Conservation (phyloP, 2,329 filamentous ascomycete species). For the Paraphoma sp. region DNA sequence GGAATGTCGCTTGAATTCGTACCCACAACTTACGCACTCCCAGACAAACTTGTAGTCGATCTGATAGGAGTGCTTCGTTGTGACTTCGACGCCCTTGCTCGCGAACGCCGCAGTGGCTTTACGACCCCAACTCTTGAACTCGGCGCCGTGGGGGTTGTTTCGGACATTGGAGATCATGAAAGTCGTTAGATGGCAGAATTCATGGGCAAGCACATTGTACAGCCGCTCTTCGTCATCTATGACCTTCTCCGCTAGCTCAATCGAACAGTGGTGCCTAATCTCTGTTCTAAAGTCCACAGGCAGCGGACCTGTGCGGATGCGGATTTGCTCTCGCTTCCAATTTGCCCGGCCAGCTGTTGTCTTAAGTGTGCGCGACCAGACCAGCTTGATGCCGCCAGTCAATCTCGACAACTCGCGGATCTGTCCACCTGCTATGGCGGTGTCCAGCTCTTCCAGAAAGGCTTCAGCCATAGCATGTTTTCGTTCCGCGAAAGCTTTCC, state of each 20-base stretch:
- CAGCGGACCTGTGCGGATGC: conserved; percentile 34
- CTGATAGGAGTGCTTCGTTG: conserved; percentile 86
- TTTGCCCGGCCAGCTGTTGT: conserved; percentile 73
- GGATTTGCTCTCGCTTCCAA: conserved; percentile 55
- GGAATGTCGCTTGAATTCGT: conserved; percentile 82
- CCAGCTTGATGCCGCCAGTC: conserved; percentile 73
- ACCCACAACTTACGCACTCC: conserved; percentile 73
- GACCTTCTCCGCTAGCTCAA: conserved; percentile 89
- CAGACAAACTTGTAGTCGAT: conserved; percentile 95
- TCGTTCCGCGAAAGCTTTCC: conserved; percentile 65
- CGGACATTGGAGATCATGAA: conserved; percentile 83
- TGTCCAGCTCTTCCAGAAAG: conserved; percentile 75
- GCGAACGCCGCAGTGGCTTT: conserved; percentile 65
- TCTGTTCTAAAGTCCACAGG: conserved; percentile 32
- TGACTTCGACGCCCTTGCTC: conserved; percentile 73
- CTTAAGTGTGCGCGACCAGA: conserved; percentile 80
- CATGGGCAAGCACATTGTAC: conserved; percentile 91
- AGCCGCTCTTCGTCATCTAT: conserved; percentile 77
- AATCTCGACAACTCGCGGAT: conserved; percentile 64
- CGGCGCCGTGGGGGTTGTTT: conserved; percentile 79
- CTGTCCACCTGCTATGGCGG: conserved; percentile 65
- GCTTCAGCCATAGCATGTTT: conserved; percentile 69
- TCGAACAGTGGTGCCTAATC: conserved; percentile 71
- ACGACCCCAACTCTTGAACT: conserved; percentile 76
- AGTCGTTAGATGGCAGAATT: conserved; percentile 93